Evolutionary conservation across 331 rosid genomes (phyloP).

Genomic region (Acacia concinna): DNA sequence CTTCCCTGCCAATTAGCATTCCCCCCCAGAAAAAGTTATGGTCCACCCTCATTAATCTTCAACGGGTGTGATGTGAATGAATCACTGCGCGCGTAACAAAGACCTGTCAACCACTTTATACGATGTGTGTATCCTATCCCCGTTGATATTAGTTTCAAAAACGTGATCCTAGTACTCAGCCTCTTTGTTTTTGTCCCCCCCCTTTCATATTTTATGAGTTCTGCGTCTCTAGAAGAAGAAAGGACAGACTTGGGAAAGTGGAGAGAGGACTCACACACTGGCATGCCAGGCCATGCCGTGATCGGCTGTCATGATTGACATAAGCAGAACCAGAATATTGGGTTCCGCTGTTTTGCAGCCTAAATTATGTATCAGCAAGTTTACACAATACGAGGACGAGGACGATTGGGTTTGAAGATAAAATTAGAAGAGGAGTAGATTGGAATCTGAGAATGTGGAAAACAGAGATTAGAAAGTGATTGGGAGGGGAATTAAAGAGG

Average conservation of each 20-base stretch:
- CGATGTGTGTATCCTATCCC: neutral
- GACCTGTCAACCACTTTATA: conserved; percentile 13
- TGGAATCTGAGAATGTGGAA: neutral
- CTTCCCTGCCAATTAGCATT: neutral
- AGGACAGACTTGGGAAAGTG: conserved; percentile 15
- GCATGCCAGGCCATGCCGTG: conserved; percentile 11
- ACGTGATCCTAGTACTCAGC: neutral
- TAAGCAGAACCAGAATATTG: neutral
- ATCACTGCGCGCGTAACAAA: neutral
- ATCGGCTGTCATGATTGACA: conserved; percentile 8
- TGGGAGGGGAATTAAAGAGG: conserved; percentile 33
- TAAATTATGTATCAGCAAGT: conserved; percentile 23
- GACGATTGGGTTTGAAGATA: conserved; percentile 20
- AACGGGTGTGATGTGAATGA: neutral
- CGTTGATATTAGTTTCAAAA: neutral
- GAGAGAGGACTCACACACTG: neutral
- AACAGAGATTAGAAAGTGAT: conserved; percentile 22
- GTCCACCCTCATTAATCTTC: neutral
- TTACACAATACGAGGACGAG: neutral
- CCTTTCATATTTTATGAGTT: conserved; percentile 31
- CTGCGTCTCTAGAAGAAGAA: neutral
- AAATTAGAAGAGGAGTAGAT: neutral
- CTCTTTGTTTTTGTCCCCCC: neutral
- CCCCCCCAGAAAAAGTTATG: neutral
- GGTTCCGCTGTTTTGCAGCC: neutral